phyloP scores from a whole-genome alignment of 2,329 filamentous ascomycete genomes.

The Botrytis paeoniae region DNA sequence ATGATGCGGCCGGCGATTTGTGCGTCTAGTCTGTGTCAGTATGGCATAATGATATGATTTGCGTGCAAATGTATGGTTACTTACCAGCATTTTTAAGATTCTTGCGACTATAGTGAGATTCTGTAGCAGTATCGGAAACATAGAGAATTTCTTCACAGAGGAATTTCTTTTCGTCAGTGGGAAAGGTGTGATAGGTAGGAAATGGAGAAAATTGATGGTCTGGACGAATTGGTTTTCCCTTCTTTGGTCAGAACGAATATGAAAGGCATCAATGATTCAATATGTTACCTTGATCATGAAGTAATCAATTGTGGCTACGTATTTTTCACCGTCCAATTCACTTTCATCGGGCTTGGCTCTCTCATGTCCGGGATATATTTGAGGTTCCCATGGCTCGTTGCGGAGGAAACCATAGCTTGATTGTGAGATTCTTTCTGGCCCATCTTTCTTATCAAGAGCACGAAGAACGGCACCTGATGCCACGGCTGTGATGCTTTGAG shows the following conservation, averaged over 20 bases:
- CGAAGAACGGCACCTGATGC: conserved; percentile 26
- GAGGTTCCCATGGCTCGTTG: conserved; percentile 20
- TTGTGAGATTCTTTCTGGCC: conserved; percentile 20
- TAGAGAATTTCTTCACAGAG: conserved; percentile 28
- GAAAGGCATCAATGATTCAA: background rate
- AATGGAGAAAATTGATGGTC: conserved; percentile 18
- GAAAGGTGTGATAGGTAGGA: conserved; percentile 21
- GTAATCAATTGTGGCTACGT: conserved; percentile 26
- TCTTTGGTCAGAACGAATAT: background rate
- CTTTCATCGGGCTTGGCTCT: conserved; percentile 3
- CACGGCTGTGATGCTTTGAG: conserved; percentile 24
- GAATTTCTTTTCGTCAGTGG: conserved; percentile 14
- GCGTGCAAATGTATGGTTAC: background rate
- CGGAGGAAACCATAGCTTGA: conserved; percentile 28
- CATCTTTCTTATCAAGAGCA: conserved; percentile 26
- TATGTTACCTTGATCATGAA: conserved; percentile 25
- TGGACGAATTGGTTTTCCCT: conserved; percentile 22
- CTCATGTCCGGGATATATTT: conserved; percentile 9
- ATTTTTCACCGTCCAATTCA: conserved; percentile 22
- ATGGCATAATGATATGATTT: background rate
- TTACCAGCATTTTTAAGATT: conserved; percentile 22
- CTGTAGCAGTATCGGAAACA: conserved; percentile 23
- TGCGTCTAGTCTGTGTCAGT: conserved; percentile 20
- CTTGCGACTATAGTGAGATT: conserved; percentile 19
- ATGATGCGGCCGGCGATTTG: conserved; percentile 24